Base-by-base conservation (phyloP, 2,329 filamentous ascomycete species). In the Diaporthe sp. region DNA sequence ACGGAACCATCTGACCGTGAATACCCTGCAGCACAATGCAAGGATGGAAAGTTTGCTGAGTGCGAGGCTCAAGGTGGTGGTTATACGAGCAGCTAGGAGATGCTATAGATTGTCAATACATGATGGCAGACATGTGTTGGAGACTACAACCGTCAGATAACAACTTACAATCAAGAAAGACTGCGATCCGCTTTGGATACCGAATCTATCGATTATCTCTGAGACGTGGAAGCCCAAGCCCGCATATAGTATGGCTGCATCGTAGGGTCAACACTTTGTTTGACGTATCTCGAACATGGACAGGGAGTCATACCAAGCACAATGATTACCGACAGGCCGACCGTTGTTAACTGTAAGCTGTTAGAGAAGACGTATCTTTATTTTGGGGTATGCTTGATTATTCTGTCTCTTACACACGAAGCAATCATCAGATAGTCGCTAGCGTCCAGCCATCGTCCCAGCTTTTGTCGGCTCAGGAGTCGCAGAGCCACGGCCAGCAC, bases 41-140 rank as follows among this genome's bases (percentile, higher is more conserved):
- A 72, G 57, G n/a, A 72, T 66, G 33, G 70, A 72, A 19, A 72
- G 45, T 40, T 72, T 72, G 70, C 57, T 72, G 5, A 72, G 30
- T 30, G 70, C 45, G 35, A 72, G 57, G 17, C 70, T 72, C 12
- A 72, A 25, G 6, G 57, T 72, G 13, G 70, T n/a, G 22, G 38
- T 38, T 52, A 72, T 40, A 17, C 70, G 70, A 52, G 45, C 45
- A 47, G 60, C 70, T n/a, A 72, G 25, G 9, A 72, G 57, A 54
- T 66, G 42, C 70, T 72, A 12, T 25, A 3, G 10, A 38, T 30
- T 42, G 35, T 64, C 22, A 72, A 19, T 35, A 45, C 35, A 9
- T 7, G 12, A 54, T 3, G 28, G 12, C 6, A 25, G 7, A 33
- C 15, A 28, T 13, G 40, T 25, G 17, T 33, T 17, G 28, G 10